Evolutionary conservation across 139 green algal genomes (phyloP).

Genomic region (Auxenochlorella pyrenoidosa): DNA sequence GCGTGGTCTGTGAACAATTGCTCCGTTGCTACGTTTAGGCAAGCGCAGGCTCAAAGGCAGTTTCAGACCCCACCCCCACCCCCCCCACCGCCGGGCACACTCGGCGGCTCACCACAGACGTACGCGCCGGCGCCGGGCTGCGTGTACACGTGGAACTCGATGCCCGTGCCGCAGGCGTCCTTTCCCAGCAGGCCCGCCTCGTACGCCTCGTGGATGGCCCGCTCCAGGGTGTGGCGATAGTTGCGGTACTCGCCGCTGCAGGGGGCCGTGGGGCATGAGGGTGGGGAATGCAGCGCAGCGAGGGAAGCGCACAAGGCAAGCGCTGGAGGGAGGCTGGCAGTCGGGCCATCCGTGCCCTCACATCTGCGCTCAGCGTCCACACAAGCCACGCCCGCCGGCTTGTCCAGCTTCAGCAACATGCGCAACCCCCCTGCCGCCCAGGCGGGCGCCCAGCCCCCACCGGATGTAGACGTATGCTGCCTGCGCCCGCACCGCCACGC

Average conservation of each 20-base stretch:
- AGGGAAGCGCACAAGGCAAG: too few relatives aligned
- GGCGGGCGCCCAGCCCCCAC: background rate
- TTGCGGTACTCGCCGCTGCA: slow-evolving; percentile 23
- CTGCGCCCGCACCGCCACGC: slow-evolving; percentile 31
- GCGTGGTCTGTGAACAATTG: too few relatives aligned
- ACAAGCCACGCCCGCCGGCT: too few relatives aligned
- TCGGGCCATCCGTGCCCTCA: too few relatives aligned
- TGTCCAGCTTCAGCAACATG: too few relatives aligned
- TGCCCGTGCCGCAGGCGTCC: slow-evolving; percentile 38
- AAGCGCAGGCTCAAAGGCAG: too few relatives aligned
- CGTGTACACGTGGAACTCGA: slow-evolving; percentile 44
- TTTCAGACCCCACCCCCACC: too few relatives aligned
- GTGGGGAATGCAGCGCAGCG: background rate
- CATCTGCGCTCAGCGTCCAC: too few relatives aligned
- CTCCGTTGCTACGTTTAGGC: too few relatives aligned
- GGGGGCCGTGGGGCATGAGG: background rate
- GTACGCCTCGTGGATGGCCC: slow-evolving; percentile 44
- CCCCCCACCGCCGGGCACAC: too few relatives aligned
- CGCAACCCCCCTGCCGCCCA: too few relatives aligned
- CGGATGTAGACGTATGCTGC: slow-evolving; percentile 46
- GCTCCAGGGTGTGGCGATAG: slow-evolving; percentile 22
- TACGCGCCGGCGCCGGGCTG: slow-evolving; percentile 44
- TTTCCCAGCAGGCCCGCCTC: slow-evolving; percentile 32
- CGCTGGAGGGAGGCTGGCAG: too few relatives aligned
- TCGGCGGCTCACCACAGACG: slow-evolving; percentile 39